These are phyloP conservation scores for Zea mays DNA, from an alignment of 176 grass and related monocot species.

Conservation along the genomic window DNA sequence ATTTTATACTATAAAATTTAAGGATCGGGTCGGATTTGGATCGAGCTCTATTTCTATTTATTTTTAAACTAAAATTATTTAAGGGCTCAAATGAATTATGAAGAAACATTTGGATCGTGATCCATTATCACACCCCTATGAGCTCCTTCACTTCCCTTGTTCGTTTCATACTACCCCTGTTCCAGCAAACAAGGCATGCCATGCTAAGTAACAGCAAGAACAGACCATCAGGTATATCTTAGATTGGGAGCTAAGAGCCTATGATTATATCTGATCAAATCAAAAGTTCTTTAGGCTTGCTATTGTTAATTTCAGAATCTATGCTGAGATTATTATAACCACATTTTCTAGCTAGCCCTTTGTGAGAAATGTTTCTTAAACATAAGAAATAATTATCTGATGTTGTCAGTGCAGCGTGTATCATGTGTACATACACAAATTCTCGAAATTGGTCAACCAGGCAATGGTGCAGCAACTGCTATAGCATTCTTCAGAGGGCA, in stretches of 20 bases:
- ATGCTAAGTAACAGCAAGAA: background rate
- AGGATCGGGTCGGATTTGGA: too few species aligned
- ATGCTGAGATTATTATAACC: background rate
- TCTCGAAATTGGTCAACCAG: conserved; percentile 72
- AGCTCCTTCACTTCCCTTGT: background rate
- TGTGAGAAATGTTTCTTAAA: conserved; percentile 29
- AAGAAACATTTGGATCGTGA: too few species aligned
- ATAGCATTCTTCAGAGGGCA: conserved; percentile 92
- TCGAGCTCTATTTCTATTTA: too few species aligned
- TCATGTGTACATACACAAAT: conserved; percentile 99
- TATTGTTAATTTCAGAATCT: background rate
- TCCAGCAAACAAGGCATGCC: conserved; percentile 6
- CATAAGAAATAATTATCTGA: conserved; percentile 42
- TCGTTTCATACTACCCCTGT: conserved; percentile 21
- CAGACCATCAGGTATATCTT: conserved; percentile 7
- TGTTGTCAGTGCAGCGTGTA: conserved; percentile 73
- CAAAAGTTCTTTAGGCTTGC: conserved; percentile 20
- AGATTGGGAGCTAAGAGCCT: background rate
- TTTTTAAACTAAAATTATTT: too few species aligned
- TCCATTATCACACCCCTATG: background rate
- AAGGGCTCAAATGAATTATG: too few species aligned
- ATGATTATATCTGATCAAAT: conserved; percentile 6
- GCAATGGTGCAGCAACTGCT: conserved; percentile 69
- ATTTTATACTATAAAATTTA: too few species aligned
- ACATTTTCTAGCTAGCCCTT: background rate